Base-by-base conservation (phyloP, 2,329 filamentous ascomycete genomes). In the Phaeophleospora eucalypticola region DNA sequence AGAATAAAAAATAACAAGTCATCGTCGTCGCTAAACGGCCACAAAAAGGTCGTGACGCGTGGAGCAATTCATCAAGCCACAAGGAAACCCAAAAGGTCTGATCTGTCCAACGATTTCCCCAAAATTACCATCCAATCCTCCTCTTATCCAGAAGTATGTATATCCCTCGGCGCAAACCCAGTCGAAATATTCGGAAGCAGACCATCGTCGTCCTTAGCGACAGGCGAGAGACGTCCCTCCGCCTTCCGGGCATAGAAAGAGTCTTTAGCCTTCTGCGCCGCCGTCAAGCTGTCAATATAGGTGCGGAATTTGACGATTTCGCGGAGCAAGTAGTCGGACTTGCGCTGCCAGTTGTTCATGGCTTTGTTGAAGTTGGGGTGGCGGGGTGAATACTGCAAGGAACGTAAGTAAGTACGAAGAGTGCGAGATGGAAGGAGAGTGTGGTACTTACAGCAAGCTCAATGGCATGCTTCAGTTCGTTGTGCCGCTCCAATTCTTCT, bases 261-360 rank as follows among this genome's bases (percentile, higher is more conserved):
- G 37, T 80, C 77, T 64, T 86, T 89, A 45, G 82, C 77, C 24
- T 65, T 70, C 58, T 86, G 81, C 0, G 90, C 90, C 32, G 81
- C 79, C 48, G 82, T 77, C 41, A 98, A 72, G 27, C 82, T 84
- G 66, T 97, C 93, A 57, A 96, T 90, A 63, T 97, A 98, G 0
- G 90, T 97, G 50, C 86, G 78, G 71, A 95, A 97, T 69, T 97
- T 97, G 68, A 97, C 89, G 66, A 94, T 96, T 71, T 98, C 93
- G 29, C 87, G 78, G 10, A 97, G 76, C 34, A 98, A 72, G 65
- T 97, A 95, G 21, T 87, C 84, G 46, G 88, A 94, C 73, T 97
- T 97, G 63, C 86, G 83, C 73, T 98, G 90, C 91, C 93, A 98
- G 68, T 98, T 98, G 16, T 84, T 78, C 86, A 97, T 91, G 14